Conservation (phyloP, 108 stramenopile genomes). For the Skeletonema potamos region DNA sequence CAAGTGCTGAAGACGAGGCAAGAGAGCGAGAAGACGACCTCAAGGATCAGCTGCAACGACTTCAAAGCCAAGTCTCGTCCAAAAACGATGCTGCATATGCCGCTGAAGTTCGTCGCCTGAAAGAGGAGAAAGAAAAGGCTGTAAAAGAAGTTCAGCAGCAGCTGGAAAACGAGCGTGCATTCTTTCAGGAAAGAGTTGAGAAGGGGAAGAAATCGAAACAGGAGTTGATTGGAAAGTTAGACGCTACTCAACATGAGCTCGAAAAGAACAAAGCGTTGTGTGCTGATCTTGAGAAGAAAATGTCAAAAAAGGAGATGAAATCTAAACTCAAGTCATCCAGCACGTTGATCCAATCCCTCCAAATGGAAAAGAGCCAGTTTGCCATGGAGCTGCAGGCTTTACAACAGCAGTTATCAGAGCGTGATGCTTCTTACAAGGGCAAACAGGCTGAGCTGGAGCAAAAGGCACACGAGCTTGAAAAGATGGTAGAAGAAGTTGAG, state of each 20-base stretch:
- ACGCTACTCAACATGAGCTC: not conserved
- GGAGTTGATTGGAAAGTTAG: not conserved
- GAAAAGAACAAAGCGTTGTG: not conserved
- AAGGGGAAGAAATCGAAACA: not conserved
- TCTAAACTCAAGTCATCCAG: not conserved
- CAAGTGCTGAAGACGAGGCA: not conserved
- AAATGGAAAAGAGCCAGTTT: not conserved
- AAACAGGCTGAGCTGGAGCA: not conserved
- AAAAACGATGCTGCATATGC: not conserved
- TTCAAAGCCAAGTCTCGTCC: not conserved
- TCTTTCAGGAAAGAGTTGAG: not conserved
- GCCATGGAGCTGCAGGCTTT: not conserved
- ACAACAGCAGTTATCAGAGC: not conserved
- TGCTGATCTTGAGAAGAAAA: not conserved
- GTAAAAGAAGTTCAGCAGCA: not conserved
- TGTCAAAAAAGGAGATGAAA: conserved; percentile 3
- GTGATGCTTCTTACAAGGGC: not conserved
- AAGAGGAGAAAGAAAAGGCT: not conserved
- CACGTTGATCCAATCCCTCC: not conserved
- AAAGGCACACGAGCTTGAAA: not conserved
- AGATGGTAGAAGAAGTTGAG: not conserved
- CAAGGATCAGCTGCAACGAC: not conserved
- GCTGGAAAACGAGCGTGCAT: not conserved
- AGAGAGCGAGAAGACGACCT: conserved; percentile 4
- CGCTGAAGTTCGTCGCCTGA: not conserved